A percentile compares a stretch with the other conserved stretches of the same genome.
phyloP scores from a whole-genome alignment of 306 rosid species.

The Lagenaria siceraria region DNA sequence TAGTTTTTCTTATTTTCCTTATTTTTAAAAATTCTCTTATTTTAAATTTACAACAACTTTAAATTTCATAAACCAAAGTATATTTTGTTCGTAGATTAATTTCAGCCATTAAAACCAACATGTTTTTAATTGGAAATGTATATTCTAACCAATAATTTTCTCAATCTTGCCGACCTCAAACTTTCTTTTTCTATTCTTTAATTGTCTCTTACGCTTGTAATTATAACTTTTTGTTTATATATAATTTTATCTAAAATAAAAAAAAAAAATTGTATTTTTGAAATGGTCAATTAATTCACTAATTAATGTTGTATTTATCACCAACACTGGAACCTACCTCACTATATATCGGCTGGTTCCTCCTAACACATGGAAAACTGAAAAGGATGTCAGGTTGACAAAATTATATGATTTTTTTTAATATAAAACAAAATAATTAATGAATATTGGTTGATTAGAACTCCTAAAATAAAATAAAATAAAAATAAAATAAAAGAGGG shows the following conservation, averaged over 20 bases:
- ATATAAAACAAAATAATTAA: too few relatives aligned
- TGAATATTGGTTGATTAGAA: too few relatives aligned
- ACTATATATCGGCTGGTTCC: not conserved
- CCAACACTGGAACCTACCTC: not conserved
- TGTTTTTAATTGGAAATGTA: too few relatives aligned
- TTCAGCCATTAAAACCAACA: not conserved
- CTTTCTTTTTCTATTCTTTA: not conserved
- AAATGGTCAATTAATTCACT: constrained; percentile 1
- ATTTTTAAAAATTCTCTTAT: too few relatives aligned
- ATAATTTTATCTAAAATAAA: too few relatives aligned
- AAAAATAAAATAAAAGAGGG: too few relatives aligned
- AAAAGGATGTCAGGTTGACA: constrained; percentile 3
- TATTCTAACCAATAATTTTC: not conserved
- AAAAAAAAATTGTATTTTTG: not conserved
- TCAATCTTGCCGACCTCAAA: not conserved
- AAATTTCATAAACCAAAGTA: too few relatives aligned
- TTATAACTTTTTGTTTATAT: not conserved
- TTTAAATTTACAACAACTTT: too few relatives aligned
- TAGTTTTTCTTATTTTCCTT: too few relatives aligned
- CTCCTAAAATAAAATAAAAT: too few relatives aligned
- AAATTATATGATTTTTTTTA: not conserved
- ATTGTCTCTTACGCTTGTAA: not conserved
- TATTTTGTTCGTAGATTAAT: too few relatives aligned
- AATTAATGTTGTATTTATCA: constrained; percentile 4
- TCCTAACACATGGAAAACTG: not conserved